Base-by-base conservation (phyloP, 139 green algal species). In the Diplosphaera chodatii region DNA sequence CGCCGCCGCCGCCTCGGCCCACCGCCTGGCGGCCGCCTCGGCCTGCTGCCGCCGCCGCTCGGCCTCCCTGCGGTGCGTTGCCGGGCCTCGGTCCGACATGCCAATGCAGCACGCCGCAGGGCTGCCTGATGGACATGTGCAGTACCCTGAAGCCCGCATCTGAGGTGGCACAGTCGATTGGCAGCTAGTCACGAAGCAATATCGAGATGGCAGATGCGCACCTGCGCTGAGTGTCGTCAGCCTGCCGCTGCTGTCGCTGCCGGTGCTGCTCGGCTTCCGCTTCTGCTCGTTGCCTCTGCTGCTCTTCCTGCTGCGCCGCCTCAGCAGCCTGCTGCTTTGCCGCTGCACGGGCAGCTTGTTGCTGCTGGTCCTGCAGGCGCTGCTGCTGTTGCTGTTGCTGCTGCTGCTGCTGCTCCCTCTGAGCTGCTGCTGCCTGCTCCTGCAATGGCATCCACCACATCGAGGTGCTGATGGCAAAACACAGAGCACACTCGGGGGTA, bases 1-100 rank as follows among this genome's bases (percentile, higher is more conserved):
- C 31, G 64, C 56, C 40, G 55, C 29, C n/a, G 29, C 34, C 68
- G 66, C 33, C 63, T 76, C 71, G 4, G 66, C 62, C 30, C 63
- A 32, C 67, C 55, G 28, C 32, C 56, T 37, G 31, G 40, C 66
- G 34, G 41, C 20, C 31, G 73, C 31, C 13, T 22, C 23, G 3
- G 40, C 10, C 62, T 65, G 31, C 16, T 41, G 67, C 15, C 32
- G 55, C 32, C 20, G 65, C 30, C 5, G 65, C 75, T 65, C 79
- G 64, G 32, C 73, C 65, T 21, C 63, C 70, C 16, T 59, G 70
- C 18, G 3, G 37, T 32, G n/a, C n/a, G 33, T n/a, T n/a, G n/a
- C n/a, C n/a, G n/a, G n/a, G n/a, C n/a, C n/a, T n/a, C n/a, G n/a
- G n/a, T n/a, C n/a, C n/a, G n/a, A n/a, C n/a, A n/a, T n/a, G n/a